Conservation (phyloP, 2,329 filamentous ascomycete species). For the Zarea fungicola region DNA sequence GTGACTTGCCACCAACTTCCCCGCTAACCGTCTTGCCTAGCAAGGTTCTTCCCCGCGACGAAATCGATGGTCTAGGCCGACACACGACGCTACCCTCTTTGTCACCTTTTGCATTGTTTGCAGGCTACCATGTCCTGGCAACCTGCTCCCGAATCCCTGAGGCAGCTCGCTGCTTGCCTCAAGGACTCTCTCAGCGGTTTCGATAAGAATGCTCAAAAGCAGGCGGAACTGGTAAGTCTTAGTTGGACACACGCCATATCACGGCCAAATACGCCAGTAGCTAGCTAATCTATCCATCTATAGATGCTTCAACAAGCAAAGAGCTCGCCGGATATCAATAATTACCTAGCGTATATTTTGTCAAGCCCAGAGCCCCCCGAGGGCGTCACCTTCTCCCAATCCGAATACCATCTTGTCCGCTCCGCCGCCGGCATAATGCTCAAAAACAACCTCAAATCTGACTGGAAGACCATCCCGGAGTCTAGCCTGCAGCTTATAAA, state of each 20-base stretch:
- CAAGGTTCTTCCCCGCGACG: slow-evolving; percentile 14
- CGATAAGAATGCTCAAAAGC: slow-evolving; percentile 74
- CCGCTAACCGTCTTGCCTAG: background rate
- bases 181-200: slow-evolving; percentile 87
- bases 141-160: slow-evolving; percentile 78
- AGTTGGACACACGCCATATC: no score
- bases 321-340: slow-evolving; percentile 86
- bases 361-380: slow-evolving; percentile 61
- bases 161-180: slow-evolving; percentile 82
- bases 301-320: slow-evolving; percentile 94
- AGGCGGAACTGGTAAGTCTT: slow-evolving; percentile 75
- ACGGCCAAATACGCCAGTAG: no score
- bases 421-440: slow-evolving; percentile 89
- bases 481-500: slow-evolving; percentile 72
- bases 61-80: slow-evolving; percentile 8
- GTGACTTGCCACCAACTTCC: background rate
- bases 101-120: background rate
- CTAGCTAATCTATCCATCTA: slow-evolving; percentile 21
- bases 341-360: slow-evolving; percentile 91
- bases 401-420: slow-evolving; percentile 70
- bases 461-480: slow-evolving; percentile 71
- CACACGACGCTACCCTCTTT: background rate
- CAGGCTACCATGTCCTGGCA: slow-evolving; percentile 76
- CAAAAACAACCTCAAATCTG: slow-evolving; percentile 81
- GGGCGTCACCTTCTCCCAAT: slow-evolving; percentile 52